Percentiles rank a stretch among this genome's conserved stretches.
These are phyloP conservation scores for Echria macrotheca DNA, from an alignment of 495 filamentous ascomycete genomes.

Conservation along the genomic window DNA sequence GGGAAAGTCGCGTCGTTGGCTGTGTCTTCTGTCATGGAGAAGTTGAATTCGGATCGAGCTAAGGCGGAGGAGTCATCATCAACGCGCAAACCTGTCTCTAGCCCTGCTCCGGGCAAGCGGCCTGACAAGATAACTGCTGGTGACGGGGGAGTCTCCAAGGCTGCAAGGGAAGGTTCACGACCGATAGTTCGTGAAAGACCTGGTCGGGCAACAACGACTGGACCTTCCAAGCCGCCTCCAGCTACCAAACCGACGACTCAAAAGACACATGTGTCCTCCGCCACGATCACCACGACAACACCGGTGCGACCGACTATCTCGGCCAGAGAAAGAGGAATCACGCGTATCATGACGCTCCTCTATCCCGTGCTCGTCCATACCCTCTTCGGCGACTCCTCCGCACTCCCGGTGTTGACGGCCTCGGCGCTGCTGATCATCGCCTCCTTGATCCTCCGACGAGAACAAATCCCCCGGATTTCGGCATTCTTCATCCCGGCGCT, in stretches of 20 bases:
- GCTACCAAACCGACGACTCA: background rate
- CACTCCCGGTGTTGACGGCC: too few relatives aligned
- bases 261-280: too few relatives aligned
- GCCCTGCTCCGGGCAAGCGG: background rate
- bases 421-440: background rate
- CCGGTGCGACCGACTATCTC: background rate
- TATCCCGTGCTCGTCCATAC: background rate
- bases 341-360: background rate
- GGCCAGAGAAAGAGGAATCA: background rate
- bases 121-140: too few relatives aligned
- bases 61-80: background rate
- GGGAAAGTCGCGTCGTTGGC: background rate
- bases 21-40: background rate
- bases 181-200: background rate
- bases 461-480: background rate
- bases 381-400: constrained; percentile 1
- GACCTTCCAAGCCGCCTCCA: background rate
- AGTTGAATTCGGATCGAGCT: background rate
- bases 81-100: background rate
- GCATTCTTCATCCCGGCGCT: background rate
- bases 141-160: too few relatives aligned
- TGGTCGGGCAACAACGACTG: background rate
- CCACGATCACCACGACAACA: background rate
- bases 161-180: too few relatives aligned
- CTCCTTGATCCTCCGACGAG: background rate